phyloP scores from a whole-genome alignment of 176 grass and related monocot genomes.

The Oryza brachyantha region DNA sequence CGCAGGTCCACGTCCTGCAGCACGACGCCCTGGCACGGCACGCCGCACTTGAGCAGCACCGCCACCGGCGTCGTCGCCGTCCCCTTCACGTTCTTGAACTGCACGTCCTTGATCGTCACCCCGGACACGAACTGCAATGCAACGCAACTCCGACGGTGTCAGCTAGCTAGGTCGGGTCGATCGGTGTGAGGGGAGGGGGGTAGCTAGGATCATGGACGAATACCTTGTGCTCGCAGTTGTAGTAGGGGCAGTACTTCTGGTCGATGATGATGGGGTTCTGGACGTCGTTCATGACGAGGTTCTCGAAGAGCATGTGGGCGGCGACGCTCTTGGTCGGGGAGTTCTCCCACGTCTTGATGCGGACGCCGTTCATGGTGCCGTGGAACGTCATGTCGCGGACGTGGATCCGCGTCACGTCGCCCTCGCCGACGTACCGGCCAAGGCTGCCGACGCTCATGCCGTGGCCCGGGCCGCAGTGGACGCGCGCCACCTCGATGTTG shows the following conservation, averaged over 20 bases:
- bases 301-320: conserved; percentile 53
- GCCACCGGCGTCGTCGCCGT: conserved; percentile 48
- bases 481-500: conserved; percentile 25
- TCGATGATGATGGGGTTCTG: conserved; percentile 71
- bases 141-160: too few species aligned
- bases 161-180: too few species aligned
- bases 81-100: conserved; percentile 57
- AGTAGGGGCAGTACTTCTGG: conserved; percentile 69
- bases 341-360: conserved; percentile 82
- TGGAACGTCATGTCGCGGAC: conserved; percentile 44
- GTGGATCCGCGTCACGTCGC: conserved; percentile 40
- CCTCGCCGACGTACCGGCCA: conserved; percentile 46
- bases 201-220: too few species aligned
- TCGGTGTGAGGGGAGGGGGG: too few species aligned
- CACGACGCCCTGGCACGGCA: conserved; percentile 53
- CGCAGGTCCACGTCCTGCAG: conserved; percentile 53
- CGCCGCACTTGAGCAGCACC: conserved; percentile 52
- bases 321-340: conserved; percentile 41
- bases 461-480: conserved; percentile 66
- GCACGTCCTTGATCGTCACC: conserved; percentile 49
- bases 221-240: conserved; percentile 37
- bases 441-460: conserved; percentile 74
- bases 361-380: conserved; percentile 51
- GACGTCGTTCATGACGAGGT: conserved; percentile 54
- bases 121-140: conserved; percentile 31